Evolutionary conservation across 192 early-diverging fungal species (phyloP).

Genomic region (Dissophora ornata): DNA sequence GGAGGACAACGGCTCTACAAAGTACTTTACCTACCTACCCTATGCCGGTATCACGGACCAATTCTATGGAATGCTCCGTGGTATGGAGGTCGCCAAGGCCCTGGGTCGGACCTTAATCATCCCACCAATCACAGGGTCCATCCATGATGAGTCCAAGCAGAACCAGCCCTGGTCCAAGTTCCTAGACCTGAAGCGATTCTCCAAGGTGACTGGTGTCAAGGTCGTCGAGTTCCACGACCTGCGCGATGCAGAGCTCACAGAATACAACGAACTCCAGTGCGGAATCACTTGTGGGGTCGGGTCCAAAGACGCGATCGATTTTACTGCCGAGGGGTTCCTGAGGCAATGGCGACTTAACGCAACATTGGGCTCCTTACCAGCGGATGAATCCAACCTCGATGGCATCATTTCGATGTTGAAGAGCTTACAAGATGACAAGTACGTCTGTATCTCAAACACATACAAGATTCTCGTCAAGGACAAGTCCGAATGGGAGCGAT

Average conservation of each 20-base stretch:
- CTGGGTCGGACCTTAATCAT: slow-evolving; percentile 36
- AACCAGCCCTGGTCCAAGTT: slow-evolving; percentile 44
- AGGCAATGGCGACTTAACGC: slow-evolving; percentile 30
- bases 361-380: background rate
- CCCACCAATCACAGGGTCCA: slow-evolving; percentile 29
- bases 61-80: slow-evolving; percentile 39
- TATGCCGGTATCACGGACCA: slow-evolving; percentile 44
- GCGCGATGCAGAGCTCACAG: background rate
- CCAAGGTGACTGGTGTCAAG: slow-evolving; percentile 9
- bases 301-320: slow-evolving; percentile 23
- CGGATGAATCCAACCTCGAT: no score
- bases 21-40: slow-evolving; percentile 26
- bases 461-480: slow-evolving; percentile 27
- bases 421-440: slow-evolving; percentile 1
- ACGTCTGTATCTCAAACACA: slow-evolving; percentile 33
- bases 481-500: slow-evolving; percentile 36
- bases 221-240: slow-evolving; percentile 39
- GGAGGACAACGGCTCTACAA: background rate
- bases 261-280: slow-evolving; percentile 9
- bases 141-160: slow-evolving; percentile 27
- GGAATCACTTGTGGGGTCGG: slow-evolving; percentile 27
- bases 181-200: slow-evolving; percentile 25
- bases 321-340: slow-evolving; percentile 30
- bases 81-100: slow-evolving; percentile 23
- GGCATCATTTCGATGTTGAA: slow-evolving; percentile 9